Evolutionary conservation across 345 rosid genomes (phyloP), one percentile per base, ranked within the genome.

Genomic region (Acer negundo): DNA sequence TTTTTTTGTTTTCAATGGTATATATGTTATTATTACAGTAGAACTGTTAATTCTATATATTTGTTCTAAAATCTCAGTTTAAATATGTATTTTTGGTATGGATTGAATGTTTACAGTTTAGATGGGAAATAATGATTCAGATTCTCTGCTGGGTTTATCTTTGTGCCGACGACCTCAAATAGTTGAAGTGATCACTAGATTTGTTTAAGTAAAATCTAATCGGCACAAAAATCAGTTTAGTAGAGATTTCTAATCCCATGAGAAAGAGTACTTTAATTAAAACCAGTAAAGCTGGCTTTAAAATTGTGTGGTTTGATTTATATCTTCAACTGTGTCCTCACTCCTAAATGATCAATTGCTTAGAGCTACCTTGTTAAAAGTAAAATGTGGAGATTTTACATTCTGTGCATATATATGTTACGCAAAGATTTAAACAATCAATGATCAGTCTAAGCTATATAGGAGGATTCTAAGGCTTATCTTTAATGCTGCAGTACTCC

Each of bases 1-100:
- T 72, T 19, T 71, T 71, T n/a, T 64, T 35, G n/a, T 79, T 11
- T 7, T 35, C 13, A 17, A 35, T 69, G 55, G 35, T 70, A 59
- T 70, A 15, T 19, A 8, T 62, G 70, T 22, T 62, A 76, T 79
- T 56, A 56, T 56, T 17, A 56, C 19, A 49, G 55, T 49, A 49
- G 19, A 13, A 49, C 3, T 49, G 15, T 49, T 13, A 56, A 20
- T 19, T 74, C 31, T 67, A 66, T 67, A 35, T 35, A 35, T 35
- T 63, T 22, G 58, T n/a, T 58, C 8, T 19, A 35, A n/a, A 56
- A 55, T 56, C 24, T 72, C 63, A 19, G 13, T 19, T 55, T 9
- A 56, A 10, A 28, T 56, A 56, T 56, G 23, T 22, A 56, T 56
- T 23, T 56, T 56, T 17, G 9, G 9, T 23, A 42, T 42, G 46